Evolutionary conservation across 2,329 filamentous ascomycete genomes (phyloP).

Genomic region (Leptodontidium sp.): DNA sequence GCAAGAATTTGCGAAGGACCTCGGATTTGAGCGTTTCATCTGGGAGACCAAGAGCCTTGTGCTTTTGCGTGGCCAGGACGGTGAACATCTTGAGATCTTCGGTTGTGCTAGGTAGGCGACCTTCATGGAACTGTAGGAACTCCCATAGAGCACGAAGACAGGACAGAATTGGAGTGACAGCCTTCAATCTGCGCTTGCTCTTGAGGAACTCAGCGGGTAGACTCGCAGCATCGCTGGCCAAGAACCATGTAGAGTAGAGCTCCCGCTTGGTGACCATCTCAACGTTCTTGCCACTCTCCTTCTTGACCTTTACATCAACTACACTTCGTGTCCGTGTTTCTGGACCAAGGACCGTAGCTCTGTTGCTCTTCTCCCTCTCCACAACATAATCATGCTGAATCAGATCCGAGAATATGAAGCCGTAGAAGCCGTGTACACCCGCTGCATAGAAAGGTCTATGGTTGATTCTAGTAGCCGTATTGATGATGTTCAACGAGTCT

Average conservation of each 20-base stretch:
- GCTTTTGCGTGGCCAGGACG: constrained; percentile 77
- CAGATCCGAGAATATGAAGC: constrained; percentile 93
- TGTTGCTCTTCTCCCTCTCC: constrained; percentile 83
- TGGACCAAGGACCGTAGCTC: constrained; percentile 63
- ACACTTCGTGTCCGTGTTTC: constrained; percentile 85
- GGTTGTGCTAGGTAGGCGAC: constrained; percentile 62
- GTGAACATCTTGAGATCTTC: constrained; percentile 81
- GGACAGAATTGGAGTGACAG: constrained; percentile 84
- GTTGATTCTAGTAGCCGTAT: constrained; percentile 83
- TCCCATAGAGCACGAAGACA: constrained; percentile 92
- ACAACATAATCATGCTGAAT: constrained; percentile 91
- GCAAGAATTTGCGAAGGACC: constrained; percentile 83
- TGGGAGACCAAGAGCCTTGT: constrained; percentile 76
- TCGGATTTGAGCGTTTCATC: constrained; percentile 72
- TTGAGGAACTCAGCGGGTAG: constrained; percentile 75
- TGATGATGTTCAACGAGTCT: constrained; percentile 77
- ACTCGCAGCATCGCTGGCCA: constrained; percentile 80
- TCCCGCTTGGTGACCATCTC: constrained; percentile 94
- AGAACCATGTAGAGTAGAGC: constrained; percentile 84
- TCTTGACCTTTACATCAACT: constrained; percentile 73
- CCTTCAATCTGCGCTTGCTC: constrained; percentile 72
- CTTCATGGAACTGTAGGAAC: constrained; percentile 70
- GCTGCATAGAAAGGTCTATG: constrained; percentile 88
- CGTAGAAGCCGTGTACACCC: constrained; percentile 87
- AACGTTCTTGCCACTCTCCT: constrained; percentile 73